Conservation (phyloP, 2,329 filamentous ascomycete genomes). For the Aureobasidium sp. region DNA sequence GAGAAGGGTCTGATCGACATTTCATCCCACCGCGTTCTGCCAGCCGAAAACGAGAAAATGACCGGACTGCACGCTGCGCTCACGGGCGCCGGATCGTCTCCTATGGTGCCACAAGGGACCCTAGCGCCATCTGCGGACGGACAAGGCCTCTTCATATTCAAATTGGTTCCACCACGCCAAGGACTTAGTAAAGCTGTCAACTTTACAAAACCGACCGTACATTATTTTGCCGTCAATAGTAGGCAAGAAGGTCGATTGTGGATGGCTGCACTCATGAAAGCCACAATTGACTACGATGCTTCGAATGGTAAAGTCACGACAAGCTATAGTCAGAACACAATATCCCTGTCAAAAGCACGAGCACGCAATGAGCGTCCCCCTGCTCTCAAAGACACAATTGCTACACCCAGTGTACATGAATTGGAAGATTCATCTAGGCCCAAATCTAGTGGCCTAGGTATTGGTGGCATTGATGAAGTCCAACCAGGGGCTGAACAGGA, state of each 20-base stretch:
- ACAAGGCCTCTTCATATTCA: conserved; percentile 86
- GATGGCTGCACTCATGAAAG: conserved; percentile 99
- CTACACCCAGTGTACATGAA: background rate
- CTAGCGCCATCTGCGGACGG: conserved; percentile 40
- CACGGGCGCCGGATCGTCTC: conserved; percentile 66
- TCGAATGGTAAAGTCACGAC: conserved; percentile 66
- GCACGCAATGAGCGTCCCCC: conserved; percentile 85
- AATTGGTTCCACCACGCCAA: conserved; percentile 82
- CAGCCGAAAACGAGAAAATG: conserved; percentile 83
- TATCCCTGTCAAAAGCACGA: conserved; percentile 80
- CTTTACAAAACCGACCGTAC: conserved; percentile 94
- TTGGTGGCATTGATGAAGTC: conserved; percentile 20
- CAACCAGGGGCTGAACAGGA: background rate
- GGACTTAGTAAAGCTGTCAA: conserved; percentile 86
- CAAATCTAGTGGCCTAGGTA: conserved; percentile 20
- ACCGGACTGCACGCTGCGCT: conserved; percentile 87
- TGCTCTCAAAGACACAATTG: conserved; percentile 52
- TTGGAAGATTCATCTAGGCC: background rate
- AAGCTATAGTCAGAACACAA: conserved; percentile 95
- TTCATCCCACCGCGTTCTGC: conserved; percentile 91
- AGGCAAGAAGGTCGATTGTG: conserved; percentile 81
- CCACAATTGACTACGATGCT: conserved; percentile 87
- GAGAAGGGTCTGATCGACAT: conserved; percentile 97
- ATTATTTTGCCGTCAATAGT: conserved; percentile 95
- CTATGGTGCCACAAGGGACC: conserved; percentile 45